A percentile compares a stretch with the other conserved stretches of the same genome.
phyloP scores from a whole-genome alignment of 1,284 basidiomycete genomes.

The Leccinum pachyderme region DNA sequence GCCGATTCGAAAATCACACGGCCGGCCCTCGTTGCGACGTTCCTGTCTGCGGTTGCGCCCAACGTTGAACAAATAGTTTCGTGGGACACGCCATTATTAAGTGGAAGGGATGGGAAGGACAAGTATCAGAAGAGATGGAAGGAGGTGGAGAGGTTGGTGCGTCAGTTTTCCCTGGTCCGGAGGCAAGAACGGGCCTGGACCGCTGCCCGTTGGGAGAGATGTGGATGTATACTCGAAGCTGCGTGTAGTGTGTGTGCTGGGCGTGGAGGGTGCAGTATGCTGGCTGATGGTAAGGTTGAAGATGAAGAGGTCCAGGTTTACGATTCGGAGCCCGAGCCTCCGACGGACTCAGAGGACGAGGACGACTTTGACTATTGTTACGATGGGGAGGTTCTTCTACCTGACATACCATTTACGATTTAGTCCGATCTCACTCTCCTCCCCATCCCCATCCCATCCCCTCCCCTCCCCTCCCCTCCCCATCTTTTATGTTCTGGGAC shows the following conservation, averaged over 20 bases:
- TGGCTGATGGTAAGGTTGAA: background rate
- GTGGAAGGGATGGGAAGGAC: constrained; percentile 19
- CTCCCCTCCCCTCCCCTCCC: background rate
- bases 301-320: constrained; percentile 17
- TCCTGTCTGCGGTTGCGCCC: constrained; percentile 28
- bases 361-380: constrained; percentile 32
- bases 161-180: constrained; percentile 24
- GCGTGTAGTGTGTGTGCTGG: background rate
- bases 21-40: constrained; percentile 26
- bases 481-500: background rate
- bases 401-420: constrained; percentile 1
- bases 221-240: background rate
- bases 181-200: constrained; percentile 24
- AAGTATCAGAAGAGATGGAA: constrained; percentile 26
- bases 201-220: background rate
- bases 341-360: constrained; percentile 23
- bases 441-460: too few relatives aligned
- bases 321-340: constrained; percentile 26
- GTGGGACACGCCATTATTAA: constrained; percentile 30
- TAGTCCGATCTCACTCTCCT: background rate
- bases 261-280: background rate
- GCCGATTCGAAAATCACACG: constrained; percentile 29
- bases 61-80: constrained; percentile 28
- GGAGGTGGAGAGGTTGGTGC: constrained; percentile 24
- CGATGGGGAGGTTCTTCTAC: background rate